phyloP scores from a whole-genome alignment of 768 basidiomycete species.

The Lactarius evosmus region DNA sequence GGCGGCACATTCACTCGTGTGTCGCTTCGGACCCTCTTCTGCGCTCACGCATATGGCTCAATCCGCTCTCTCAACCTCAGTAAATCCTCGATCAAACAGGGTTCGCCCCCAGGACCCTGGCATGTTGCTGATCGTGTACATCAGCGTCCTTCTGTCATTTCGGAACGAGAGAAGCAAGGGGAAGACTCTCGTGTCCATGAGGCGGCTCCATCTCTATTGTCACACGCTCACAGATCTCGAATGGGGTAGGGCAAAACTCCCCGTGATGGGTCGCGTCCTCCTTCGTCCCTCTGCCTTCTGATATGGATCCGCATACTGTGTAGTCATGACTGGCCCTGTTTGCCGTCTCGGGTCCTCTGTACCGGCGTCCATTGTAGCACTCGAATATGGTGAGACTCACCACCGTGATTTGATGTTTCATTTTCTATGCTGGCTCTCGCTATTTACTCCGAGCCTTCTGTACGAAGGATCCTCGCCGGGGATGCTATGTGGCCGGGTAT shows the following conservation, averaged over 20 bases:
- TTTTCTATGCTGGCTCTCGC: background rate
- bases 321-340: background rate
- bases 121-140: slow-evolving; percentile 9
- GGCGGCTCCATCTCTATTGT: slow-evolving; percentile 12
- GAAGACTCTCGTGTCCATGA: background rate
- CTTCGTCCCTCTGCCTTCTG: slow-evolving; percentile 5
- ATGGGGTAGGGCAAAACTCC: slow-evolving; percentile 4
- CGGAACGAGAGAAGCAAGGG: slow-evolving; percentile 7
- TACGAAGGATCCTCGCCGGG: background rate
- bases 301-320: slow-evolving; percentile 1
- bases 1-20: background rate
- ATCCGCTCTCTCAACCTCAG: slow-evolving; percentile 3
- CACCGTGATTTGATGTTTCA: background rate
- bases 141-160: slow-evolving; percentile 9
- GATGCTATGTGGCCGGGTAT: background rate
- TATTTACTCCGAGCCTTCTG: background rate
- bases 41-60: slow-evolving; percentile 5
- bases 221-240: slow-evolving; percentile 15
- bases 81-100: background rate
- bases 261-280: background rate
- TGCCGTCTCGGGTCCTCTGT: slow-evolving; percentile 3
- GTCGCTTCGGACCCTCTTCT: slow-evolving; percentile 6
- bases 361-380: background rate
- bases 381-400: background rate
- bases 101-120: background rate